Evolutionary conservation across 129 eudicot species (phyloP), one percentile per base, ranked within the genome.

Genomic region (Chrysanthemum seticuspe): DNA sequence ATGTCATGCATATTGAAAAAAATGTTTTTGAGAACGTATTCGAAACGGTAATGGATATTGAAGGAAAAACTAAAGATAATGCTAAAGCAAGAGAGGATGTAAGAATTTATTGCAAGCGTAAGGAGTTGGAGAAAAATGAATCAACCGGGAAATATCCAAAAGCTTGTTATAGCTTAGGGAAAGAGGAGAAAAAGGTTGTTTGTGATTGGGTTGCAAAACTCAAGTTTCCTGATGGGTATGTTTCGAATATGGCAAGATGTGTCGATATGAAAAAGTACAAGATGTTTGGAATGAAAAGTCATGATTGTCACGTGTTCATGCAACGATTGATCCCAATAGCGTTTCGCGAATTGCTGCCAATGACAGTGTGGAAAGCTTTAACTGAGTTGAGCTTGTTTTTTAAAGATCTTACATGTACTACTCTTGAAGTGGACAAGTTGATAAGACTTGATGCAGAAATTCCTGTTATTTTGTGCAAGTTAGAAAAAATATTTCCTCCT

Each of bases 1-100:
- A 76, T 76, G 78, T 76, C 5, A 76, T 76, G 76, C 82, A 77
- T 27, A 55, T 82, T 0, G 62, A 72, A 76, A 72, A 76, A 74
- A 76, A 50, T 50, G 54, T 9, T 50, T 50, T 50, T 50, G 54
- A 50, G 1, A 80, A 56, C 36, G 11, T n/a, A 7, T 60, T 67
- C 4, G n/a, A 70, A 10, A 70, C 77, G 12, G 15, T 62, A 1
- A 70, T 69, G 70, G 77, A 81, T 60, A 21, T 75, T 8, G 31
- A 71, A 9, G 63, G 69, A 10, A 80, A 68, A 31, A 68, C 77
- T 1, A 81, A 76, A 29, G 85, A 75, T 19, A 75, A 63, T 52
- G 49, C 48, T 1, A 76, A 75, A 6, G 70, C 78, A 10, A 55
- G 73, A 18, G 21, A 12, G 13, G 74, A 79, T 48, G 0, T 65